Conservation (phyloP, 2,329 filamentous ascomycete genomes). For the Paecilomyces sp. region DNA sequence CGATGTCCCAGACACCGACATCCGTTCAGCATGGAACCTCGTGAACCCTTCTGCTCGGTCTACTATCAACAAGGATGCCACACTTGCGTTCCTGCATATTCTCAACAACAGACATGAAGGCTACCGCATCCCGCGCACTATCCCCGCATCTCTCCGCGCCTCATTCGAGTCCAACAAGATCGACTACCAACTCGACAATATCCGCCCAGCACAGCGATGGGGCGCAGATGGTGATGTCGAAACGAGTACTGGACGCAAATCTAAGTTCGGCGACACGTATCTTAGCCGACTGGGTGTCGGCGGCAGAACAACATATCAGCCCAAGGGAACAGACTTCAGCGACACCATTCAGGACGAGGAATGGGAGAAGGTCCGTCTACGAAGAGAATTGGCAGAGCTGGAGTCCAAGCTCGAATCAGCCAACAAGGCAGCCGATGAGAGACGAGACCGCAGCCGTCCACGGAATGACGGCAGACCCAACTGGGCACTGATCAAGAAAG, state of each 20-base stretch:
- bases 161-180: conserved; percentile 95
- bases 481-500: conserved; percentile 86
- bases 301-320: conserved; percentile 69
- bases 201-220: conserved; percentile 66
- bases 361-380: conserved; percentile 94
- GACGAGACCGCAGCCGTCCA: conserved; percentile 42
- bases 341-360: conserved; percentile 78
- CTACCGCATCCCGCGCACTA: conserved; percentile 82
- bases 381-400: conserved; percentile 83
- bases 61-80: conserved; percentile 89
- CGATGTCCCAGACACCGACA: conserved; percentile 65
- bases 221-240: conserved; percentile 70
- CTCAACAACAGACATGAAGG: conserved; percentile 94
- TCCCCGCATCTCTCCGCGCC: conserved; percentile 82
- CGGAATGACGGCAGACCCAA: conserved; percentile 65
- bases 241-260: conserved; percentile 81
- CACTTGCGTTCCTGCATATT: conserved; percentile 91
- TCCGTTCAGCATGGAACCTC: conserved; percentile 92
- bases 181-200: conserved; percentile 85
- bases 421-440: conserved; percentile 63
- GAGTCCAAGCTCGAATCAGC: conserved; percentile 82
- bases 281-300: conserved; percentile 76
- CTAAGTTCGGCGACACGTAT: conserved; percentile 96
- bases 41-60: conserved; percentile 82
- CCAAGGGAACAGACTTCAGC: conserved; percentile 84